A percentile compares a stretch with the other conserved stretches of the same genome.
Conservation (phyloP, 1,284 basidiomycete species). For the Rhodofomes roseus region DNA sequence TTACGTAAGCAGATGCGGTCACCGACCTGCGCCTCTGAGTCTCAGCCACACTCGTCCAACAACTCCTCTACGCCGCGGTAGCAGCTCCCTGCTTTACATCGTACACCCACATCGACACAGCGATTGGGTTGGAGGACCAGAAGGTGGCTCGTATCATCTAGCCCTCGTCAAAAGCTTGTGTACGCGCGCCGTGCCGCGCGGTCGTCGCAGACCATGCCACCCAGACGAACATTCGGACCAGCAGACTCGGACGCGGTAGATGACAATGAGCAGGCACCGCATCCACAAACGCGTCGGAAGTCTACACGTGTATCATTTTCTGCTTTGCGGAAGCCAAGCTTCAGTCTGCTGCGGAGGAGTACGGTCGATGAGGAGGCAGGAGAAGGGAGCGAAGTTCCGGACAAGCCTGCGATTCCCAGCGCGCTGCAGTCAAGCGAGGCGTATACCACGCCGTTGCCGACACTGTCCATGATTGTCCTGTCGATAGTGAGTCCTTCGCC, state of each 20-base stretch:
- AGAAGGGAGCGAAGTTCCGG: slow-evolving; percentile 24
- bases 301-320: slow-evolving; percentile 26
- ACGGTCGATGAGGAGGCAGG: slow-evolving; percentile 22
- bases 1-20: not conserved
- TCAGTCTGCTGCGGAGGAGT: slow-evolving; percentile 22
- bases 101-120: not conserved
- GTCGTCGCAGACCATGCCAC: not conserved
- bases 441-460: slow-evolving; percentile 77
- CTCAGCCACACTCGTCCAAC: not conserved
- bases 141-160: no score
- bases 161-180: not conserved
- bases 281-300: not conserved
- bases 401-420: slow-evolving; percentile 69
- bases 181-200: not conserved
- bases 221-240: slow-evolving; percentile 19
- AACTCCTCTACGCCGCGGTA: not conserved
- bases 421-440: slow-evolving; percentile 63
- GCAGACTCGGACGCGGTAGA: slow-evolving; percentile 14
- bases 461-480: slow-evolving; percentile 86
- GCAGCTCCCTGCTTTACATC: not conserved
- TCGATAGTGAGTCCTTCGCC: slow-evolving; percentile 66
- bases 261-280: slow-evolving; percentile 3
- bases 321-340: slow-evolving; percentile 20
- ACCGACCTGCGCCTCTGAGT: not conserved
- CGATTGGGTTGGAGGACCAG: not conserved